phyloP scores from a whole-genome alignment of 257 asterid species.

The Forsythia viridissima region DNA sequence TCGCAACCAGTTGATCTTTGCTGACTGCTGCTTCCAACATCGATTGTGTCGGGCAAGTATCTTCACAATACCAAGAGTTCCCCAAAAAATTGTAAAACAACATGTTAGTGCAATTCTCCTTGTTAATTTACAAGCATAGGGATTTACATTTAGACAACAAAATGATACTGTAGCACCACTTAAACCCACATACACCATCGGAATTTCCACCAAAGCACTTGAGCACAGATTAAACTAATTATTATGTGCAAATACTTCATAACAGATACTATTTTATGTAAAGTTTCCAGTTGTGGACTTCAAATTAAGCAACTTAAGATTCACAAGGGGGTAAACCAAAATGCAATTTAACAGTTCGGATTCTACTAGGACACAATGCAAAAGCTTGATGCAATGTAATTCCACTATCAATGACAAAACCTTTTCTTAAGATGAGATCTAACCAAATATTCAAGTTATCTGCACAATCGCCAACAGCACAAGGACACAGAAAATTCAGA shows the following conservation, averaged over 20 bases:
- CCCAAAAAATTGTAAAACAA: neutral
- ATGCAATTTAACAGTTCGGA: neutral
- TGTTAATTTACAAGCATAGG: neutral
- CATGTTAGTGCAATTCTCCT: neutral
- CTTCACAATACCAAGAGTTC: constrained; percentile 35
- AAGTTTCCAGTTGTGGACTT: neutral
- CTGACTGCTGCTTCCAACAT: constrained; percentile 69
- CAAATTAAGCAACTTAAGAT: neutral
- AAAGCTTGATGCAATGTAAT: neutral
- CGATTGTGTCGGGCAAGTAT: constrained; percentile 94
- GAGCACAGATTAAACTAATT: neutral
- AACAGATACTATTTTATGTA: neutral
- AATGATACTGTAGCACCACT: neutral
- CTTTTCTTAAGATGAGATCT: neutral
- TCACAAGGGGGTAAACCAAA: neutral
- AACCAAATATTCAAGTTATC: neutral
- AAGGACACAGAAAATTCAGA: neutral
- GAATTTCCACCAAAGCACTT: neutral
- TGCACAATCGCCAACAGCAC: neutral
- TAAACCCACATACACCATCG: neutral
- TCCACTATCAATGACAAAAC: neutral
- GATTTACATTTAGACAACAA: neutral
- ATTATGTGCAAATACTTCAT: neutral
- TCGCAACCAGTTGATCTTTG: constrained; percentile 80
- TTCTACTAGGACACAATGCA: neutral